Conservation (phyloP, 2,329 filamentous ascomycete species). For the Ceratocystis cubensis region DNA sequence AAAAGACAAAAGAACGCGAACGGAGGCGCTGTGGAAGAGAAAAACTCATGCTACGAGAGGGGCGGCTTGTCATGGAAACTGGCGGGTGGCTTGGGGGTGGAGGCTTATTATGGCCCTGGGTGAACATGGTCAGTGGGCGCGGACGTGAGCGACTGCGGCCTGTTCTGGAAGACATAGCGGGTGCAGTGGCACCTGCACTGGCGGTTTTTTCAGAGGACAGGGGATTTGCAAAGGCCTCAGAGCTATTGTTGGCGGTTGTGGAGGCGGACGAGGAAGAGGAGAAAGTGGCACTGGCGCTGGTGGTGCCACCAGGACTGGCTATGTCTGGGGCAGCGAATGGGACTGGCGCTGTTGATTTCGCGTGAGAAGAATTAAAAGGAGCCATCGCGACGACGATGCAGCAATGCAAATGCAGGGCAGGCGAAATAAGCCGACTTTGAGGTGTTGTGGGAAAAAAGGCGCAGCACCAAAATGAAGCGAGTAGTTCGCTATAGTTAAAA, state of each 20-base stretch:
- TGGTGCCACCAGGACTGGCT: neutral
- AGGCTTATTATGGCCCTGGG: slow-evolving; percentile 6
- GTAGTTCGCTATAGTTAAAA: neutral
- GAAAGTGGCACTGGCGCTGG: neutral
- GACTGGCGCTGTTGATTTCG: neutral
- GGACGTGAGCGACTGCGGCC: slow-evolving; percentile 14
- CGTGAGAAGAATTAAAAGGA: slow-evolving; percentile 2
- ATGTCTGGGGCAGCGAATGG: neutral
- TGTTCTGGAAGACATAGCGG: neutral
- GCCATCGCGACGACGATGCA: slow-evolving; percentile 2
- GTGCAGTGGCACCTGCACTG: neutral
- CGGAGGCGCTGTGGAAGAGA: slow-evolving; percentile 37
- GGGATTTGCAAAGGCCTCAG: neutral
- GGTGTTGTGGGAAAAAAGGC: neutral
- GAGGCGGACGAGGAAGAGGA: neutral
- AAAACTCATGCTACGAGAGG: slow-evolving; percentile 36
- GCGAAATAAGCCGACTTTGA: neutral
- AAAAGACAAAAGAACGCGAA: slow-evolving; percentile 34
- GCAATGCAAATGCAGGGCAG: neutral
- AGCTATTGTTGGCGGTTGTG: neutral
- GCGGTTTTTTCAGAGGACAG: neutral
- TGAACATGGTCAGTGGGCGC: slow-evolving; percentile 14
- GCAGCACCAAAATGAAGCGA: neutral
- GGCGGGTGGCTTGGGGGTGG: slow-evolving; percentile 10
- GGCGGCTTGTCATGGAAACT: slow-evolving; percentile 12